Evolutionary conservation across 2,329 filamentous ascomycete species (phyloP).

Genomic region (Trichoderma oligosporum): DNA sequence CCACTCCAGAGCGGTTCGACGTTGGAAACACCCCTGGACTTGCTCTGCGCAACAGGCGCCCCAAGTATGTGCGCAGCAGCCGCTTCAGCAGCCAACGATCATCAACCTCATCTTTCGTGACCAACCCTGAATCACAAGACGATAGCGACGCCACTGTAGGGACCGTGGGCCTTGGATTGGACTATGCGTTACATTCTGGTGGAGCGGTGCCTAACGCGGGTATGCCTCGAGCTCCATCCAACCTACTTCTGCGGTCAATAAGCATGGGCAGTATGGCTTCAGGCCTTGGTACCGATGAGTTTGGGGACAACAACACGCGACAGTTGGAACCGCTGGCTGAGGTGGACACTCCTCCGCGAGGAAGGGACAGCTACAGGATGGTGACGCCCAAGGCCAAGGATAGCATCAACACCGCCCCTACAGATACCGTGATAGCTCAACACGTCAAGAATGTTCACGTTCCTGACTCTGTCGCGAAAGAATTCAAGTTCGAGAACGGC

Average conservation of each 20-base stretch:
- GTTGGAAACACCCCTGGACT: constrained; percentile 46
- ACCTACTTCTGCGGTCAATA: constrained; percentile 66
- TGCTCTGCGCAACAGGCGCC: constrained; percentile 46
- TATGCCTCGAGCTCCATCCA: constrained; percentile 48
- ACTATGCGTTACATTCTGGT: constrained; percentile 79
- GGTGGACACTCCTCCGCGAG: constrained; percentile 40
- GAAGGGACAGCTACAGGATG: constrained; percentile 46
- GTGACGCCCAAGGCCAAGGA: constrained; percentile 65
- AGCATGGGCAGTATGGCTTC: constrained; percentile 90
- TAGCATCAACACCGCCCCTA: constrained; percentile 59
- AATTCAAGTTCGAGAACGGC: constrained; percentile 74
- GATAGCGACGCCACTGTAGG: constrained; percentile 72
- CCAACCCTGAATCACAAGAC: constrained; percentile 51
- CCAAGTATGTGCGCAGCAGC: constrained; percentile 58
- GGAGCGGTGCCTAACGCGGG: constrained; percentile 62
- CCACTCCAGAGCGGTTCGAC: constrained; percentile 36
- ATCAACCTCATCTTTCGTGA: constrained; percentile 57
- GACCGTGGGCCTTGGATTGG: constrained; percentile 58
- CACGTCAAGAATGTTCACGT: constrained; percentile 89
- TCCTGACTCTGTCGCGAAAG: constrained; percentile 79
- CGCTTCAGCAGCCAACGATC: constrained; percentile 56
- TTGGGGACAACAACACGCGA: constrained; percentile 39
- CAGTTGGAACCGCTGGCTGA: constrained; percentile 51
- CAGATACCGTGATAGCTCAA: constrained; percentile 82
- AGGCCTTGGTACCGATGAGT: constrained; percentile 55